Evolutionary conservation across 352 stramenopile species (phyloP).

Genomic region (Pythium scleroteichum): DNA sequence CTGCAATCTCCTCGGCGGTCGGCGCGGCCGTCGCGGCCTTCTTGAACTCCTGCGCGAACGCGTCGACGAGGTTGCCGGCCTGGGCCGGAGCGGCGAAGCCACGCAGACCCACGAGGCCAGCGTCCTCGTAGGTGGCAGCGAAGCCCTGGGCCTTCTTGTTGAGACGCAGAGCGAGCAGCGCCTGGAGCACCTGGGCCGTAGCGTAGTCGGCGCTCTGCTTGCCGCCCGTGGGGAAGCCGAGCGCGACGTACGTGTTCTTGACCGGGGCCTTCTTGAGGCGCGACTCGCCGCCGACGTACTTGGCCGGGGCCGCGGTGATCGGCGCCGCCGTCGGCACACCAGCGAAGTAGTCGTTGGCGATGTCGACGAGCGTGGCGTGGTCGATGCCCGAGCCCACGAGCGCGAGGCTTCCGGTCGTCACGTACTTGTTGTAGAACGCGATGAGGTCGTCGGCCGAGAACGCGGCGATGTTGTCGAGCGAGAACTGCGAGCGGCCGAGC

Average conservation of each 20-base stretch:
- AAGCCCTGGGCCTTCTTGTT: constrained; percentile 69
- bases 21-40: constrained; percentile 57
- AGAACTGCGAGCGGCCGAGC: constrained; percentile 54
- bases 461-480: constrained; percentile 55
- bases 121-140: constrained; percentile 63
- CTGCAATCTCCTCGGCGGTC: constrained; percentile 70
- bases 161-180: constrained; percentile 57
- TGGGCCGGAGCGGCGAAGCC: constrained; percentile 57
- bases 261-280: constrained; percentile 58
- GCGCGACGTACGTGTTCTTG: constrained; percentile 72
- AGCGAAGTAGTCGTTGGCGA: constrained; percentile 71
- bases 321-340: constrained; percentile 38
- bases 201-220: constrained; percentile 40
- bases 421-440: constrained; percentile 68
- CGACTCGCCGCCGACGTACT: constrained; percentile 81
- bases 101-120: constrained; percentile 57
- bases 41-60: constrained; percentile 76
- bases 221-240: constrained; percentile 66
- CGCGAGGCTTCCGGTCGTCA: constrained; percentile 60
- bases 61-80: constrained; percentile 62
- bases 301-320: constrained; percentile 28
- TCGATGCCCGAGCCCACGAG: constrained; percentile 65
- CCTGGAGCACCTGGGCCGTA: constrained; percentile 67
- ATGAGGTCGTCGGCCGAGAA: constrained; percentile 50
- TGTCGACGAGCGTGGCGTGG: constrained; percentile 56